Percentiles rank a stretch among this genome's conserved stretches.
Conservation (phyloP, 2,329 filamentous ascomycete species). For the Ascochyta rabiei region DNA sequence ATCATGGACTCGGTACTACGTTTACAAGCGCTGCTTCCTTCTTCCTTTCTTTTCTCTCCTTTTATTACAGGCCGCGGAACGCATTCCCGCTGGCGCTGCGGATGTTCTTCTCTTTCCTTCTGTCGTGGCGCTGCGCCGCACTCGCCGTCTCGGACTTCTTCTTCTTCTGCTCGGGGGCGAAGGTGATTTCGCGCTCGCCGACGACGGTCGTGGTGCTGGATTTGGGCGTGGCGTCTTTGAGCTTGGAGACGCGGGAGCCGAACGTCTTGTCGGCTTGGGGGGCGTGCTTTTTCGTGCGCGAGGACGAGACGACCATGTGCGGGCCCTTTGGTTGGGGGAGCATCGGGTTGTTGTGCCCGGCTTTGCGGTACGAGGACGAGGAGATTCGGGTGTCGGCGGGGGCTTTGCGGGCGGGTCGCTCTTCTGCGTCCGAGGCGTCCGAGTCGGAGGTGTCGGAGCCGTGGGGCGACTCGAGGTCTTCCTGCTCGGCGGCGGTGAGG, state of each 20-base stretch:
- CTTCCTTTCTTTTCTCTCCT: too few species aligned
- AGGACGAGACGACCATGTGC: constrained; percentile 64
- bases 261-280: constrained; percentile 62
- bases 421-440: constrained; percentile 39
- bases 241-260: constrained; percentile 57
- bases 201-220: constrained; percentile 45
- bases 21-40: not conserved
- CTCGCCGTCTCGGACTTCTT: constrained; percentile 38
- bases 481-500: constrained; percentile 66
- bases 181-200: constrained; percentile 71
- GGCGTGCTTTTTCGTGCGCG: constrained; percentile 40
- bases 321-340: constrained; percentile 29
- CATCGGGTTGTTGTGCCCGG: constrained; percentile 54
- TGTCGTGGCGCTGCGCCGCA: constrained; percentile 36
- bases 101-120: constrained; percentile 59
- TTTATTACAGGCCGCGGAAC: constrained; percentile 66
- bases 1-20: not conserved
- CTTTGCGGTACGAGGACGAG: constrained; percentile 68
- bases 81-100: constrained; percentile 79
- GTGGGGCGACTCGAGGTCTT: constrained; percentile 56
- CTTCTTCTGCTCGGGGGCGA: constrained; percentile 65
- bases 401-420: constrained; percentile 35
- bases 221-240: constrained; percentile 38
- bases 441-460: constrained; percentile 41
- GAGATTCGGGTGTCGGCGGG: constrained; percentile 58